These are phyloP conservation scores for Kodamaea sp. DNA, from an alignment of 1,139 yeast species.

Conservation along the genomic window DNA sequence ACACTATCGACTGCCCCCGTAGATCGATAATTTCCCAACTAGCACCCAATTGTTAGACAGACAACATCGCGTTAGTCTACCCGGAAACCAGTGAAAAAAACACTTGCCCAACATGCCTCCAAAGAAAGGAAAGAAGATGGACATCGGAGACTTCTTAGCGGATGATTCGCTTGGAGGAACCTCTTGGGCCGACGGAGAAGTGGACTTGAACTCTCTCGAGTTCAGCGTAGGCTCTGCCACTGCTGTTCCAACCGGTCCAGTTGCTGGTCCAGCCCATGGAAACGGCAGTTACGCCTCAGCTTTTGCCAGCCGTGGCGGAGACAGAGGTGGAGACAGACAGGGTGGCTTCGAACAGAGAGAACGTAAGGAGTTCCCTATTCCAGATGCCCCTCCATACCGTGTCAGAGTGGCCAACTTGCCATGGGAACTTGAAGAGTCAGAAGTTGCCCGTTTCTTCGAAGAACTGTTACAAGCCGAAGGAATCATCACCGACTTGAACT, in stretches of 20 bases:
- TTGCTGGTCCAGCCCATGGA: constrained; percentile 11
- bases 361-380: constrained; percentile 78
- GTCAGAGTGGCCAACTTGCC: constrained; percentile 88
- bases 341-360: constrained; percentile 26
- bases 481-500: constrained; percentile 57
- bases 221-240: constrained; percentile 26
- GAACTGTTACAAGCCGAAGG: constrained; percentile 54
- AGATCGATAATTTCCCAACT: too few species aligned
- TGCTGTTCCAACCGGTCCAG: constrained; percentile 23
- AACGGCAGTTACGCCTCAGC: constrained; percentile 20
- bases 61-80: neutral
- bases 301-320: constrained; percentile 13
- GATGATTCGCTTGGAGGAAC: constrained; percentile 48
- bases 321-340: constrained; percentile 8
- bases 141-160: constrained; percentile 52
- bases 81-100: too few species aligned
- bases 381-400: constrained; percentile 88
- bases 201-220: constrained; percentile 27
- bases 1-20: too few species aligned
- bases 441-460: constrained; percentile 66
- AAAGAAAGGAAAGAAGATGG: constrained; percentile 51
- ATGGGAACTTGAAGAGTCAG: constrained; percentile 74
- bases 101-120: constrained; percentile 22
- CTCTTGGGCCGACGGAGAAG: constrained; percentile 33
- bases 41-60: too few species aligned